Evolutionary conservation across 148 eudicot genomes (phyloP), one percentile per base, ranked within the genome.

Genomic region (Vaccinium corymbosum): DNA sequence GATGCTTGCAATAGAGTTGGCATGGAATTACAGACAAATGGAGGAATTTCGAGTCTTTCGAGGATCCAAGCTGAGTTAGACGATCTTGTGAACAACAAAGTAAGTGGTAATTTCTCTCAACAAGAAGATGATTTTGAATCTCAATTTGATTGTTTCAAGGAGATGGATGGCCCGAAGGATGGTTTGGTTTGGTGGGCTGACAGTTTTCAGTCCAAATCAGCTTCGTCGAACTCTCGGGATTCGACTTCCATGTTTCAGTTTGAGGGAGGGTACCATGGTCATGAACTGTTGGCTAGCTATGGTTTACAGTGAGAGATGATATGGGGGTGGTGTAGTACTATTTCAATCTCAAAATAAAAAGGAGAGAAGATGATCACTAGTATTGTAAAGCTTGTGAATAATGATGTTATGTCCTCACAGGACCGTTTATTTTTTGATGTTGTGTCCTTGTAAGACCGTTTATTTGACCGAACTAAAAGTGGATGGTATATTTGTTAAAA

Each of bases 111-210:
- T 12, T n/a, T 66, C n/a, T 64, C 50, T 17, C 55, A 56, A 13
- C 62, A 68, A 80, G 68, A 29, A 13, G 80, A 51, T 12, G 79
- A 76, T 29, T 86, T 80, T 48, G 83, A 85, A 14, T 64, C 66
- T 19, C 89, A 89, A 38, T 83, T 86, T 27, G 92, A 85, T 90
- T 88, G 89, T 79, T 86, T 90, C 49, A 84, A 83, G 29, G 90
- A 81, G 27, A 87, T 90, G 86, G 89, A 85, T 80, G 90, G 87
- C 7, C 77, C 86, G 81, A 84, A 84, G 80, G 86, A 86, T n/a
- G 22, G 84, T 79, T 9, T 85, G 78, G 29, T 82, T 32, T 89
- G 93, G 91, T 91, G 91, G 90, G 57, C 89, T 48, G 87, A 86
- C 83, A 89, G 84, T 11, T 70, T 87, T 46, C 88, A 89, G 15